phyloP scores from a whole-genome alignment of 768 basidiomycete genomes.

The Termitomyces sp. region DNA sequence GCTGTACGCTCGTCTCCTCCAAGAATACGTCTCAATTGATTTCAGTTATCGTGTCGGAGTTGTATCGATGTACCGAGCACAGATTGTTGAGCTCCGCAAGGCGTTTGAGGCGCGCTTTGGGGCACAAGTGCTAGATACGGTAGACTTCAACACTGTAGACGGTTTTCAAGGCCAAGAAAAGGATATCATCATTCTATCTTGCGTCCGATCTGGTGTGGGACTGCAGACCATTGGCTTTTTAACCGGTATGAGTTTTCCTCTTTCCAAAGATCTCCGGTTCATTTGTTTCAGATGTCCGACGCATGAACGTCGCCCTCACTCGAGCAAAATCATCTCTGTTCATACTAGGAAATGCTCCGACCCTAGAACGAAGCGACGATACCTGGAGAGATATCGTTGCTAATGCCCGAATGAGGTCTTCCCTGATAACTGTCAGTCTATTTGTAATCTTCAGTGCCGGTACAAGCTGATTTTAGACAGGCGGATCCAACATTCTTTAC shows the following conservation, averaged over 20 bases:
- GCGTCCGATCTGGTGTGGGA: slow-evolving; percentile 91
- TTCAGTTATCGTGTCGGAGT: slow-evolving; percentile 49
- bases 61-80: slow-evolving; percentile 94
- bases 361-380: slow-evolving; percentile 81
- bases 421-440: slow-evolving; percentile 57
- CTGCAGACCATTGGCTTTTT: slow-evolving; percentile 85
- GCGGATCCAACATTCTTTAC: slow-evolving; percentile 28
- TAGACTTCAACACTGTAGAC: slow-evolving; percentile 97
- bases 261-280: not conserved
- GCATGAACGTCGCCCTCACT: slow-evolving; percentile 99
- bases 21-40: slow-evolving; percentile 55
- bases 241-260: slow-evolving; percentile 46
- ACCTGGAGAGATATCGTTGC: slow-evolving; percentile 77
- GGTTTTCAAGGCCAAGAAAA: slow-evolving; percentile 99
- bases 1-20: slow-evolving; percentile 69
- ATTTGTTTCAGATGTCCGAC: slow-evolving; percentile 58
- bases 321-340: slow-evolving; percentile 93
- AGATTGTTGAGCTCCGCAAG: slow-evolving; percentile 71
- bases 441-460: not conserved
- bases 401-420: slow-evolving; percentile 67
- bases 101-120: slow-evolving; percentile 76
- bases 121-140: slow-evolving; percentile 57
- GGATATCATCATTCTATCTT: slow-evolving; percentile 95
- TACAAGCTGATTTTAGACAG: slow-evolving; percentile 15
- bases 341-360: slow-evolving; percentile 87